Conservation (phyloP, 1,139 yeast genomes). For the Petasospora fabianii region DNA sequence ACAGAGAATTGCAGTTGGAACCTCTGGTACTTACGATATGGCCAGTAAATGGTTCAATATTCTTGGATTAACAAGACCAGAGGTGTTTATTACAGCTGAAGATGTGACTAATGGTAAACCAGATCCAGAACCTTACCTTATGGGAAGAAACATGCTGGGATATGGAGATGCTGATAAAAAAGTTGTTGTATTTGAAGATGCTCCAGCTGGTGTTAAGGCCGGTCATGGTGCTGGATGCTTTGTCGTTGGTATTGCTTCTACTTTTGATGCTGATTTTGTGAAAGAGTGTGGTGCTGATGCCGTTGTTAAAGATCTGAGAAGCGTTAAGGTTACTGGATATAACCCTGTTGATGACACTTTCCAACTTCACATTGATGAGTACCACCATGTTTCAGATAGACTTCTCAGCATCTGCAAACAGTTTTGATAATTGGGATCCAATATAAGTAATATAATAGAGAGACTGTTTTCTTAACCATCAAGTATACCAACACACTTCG, state of each 20-base stretch:
- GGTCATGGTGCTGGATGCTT: constrained; percentile 82
- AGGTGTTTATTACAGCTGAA: constrained; percentile 74
- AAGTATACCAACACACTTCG: constrained; percentile 20
- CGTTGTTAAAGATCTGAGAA: constrained; percentile 64
- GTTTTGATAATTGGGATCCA: background rate
- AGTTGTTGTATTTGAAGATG: constrained; percentile 78
- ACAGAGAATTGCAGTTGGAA: constrained; percentile 65
- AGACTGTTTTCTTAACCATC: too few species aligned
- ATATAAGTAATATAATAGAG: too few species aligned
- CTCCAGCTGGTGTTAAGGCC: constrained; percentile 80
- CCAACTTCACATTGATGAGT: constrained; percentile 33
- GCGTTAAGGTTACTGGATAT: constrained; percentile 37
- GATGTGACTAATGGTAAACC: constrained; percentile 37
- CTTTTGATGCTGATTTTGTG: constrained; percentile 65
- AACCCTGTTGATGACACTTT: constrained; percentile 33
- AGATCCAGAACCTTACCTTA: constrained; percentile 73
- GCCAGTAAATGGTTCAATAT: constrained; percentile 77
- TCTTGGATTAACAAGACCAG: constrained; percentile 59
- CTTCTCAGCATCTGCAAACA: constrained; percentile 7
- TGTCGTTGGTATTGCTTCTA: constrained; percentile 78
- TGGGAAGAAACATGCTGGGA: constrained; percentile 64
- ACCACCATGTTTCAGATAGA: constrained; percentile 32
- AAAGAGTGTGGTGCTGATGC: constrained; percentile 73
- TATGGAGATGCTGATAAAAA: constrained; percentile 39
- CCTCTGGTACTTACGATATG: constrained; percentile 74